Evolutionary conservation across 345 rosid genomes (phyloP).

Genomic region (Aquilaria sinensis): DNA sequence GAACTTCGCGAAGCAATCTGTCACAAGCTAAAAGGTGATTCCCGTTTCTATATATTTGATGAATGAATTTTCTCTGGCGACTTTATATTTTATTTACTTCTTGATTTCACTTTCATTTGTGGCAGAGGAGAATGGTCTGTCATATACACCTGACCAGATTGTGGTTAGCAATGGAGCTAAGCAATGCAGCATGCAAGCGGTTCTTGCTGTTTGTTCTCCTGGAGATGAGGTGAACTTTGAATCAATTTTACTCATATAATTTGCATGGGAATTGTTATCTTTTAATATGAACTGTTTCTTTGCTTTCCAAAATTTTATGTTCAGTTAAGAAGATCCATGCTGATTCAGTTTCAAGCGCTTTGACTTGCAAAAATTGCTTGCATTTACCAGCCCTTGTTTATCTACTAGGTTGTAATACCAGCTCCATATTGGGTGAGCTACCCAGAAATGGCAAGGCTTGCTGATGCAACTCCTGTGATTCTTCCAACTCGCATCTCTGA

Average conservation of each 20-base stretch:
- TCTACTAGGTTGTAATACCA: slow-evolving; percentile 81
- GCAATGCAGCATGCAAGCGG: slow-evolving; percentile 75
- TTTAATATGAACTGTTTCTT: too few species aligned
- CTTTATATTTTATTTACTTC: not conserved
- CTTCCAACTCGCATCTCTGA: slow-evolving; percentile 80
- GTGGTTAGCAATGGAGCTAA: slow-evolving; percentile 97
- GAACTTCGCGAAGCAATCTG: slow-evolving; percentile 88
- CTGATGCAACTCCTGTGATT: slow-evolving; percentile 91
- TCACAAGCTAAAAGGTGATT: slow-evolving; percentile 66
- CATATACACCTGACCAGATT: slow-evolving; percentile 78
- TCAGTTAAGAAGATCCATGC: not conserved
- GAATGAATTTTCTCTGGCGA: not conserved
- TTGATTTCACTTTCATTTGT: not conserved
- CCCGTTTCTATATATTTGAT: slow-evolving; percentile 1
- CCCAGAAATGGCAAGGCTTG: slow-evolving; percentile 92
- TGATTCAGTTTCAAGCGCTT: slow-evolving; percentile 5
- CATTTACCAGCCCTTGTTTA: not conserved
- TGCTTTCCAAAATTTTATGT: too few species aligned
- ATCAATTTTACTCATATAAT: too few species aligned
- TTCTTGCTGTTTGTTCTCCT: slow-evolving; percentile 86
- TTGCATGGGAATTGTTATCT: too few species aligned
- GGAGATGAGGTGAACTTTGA: slow-evolving; percentile 78
- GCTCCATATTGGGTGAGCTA: slow-evolving; percentile 98
- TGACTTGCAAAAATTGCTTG: slow-evolving; percentile 2
- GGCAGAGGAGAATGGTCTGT: slow-evolving; percentile 81